Evolutionary conservation across 2,329 filamentous ascomycete genomes (phyloP).

Genomic region (Lasiodiplodia hormozganensis): DNA sequence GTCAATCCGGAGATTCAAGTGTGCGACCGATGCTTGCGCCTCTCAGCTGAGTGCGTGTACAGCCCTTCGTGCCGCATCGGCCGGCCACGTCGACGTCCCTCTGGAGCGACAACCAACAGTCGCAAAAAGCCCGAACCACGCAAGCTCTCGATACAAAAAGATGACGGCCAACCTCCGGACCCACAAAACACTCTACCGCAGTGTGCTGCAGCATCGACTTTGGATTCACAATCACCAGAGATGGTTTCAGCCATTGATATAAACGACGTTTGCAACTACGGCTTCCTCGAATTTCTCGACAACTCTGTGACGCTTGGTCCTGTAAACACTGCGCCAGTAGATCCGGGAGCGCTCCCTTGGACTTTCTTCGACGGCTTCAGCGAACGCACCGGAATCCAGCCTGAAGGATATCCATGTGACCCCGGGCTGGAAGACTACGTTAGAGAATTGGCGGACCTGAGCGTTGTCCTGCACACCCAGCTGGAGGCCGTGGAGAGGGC

Average conservation of each 20-base stretch:
- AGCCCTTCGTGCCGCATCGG: not conserved
- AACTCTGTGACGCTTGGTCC: not conserved
- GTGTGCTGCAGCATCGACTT: not conserved
- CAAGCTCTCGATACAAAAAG: no score
- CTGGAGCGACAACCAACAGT: no score
- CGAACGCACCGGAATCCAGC: not conserved
- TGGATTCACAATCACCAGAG: not conserved
- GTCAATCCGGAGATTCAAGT: not conserved
- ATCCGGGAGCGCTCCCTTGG: not conserved
- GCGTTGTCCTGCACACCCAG: not conserved
- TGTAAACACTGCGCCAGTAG: not conserved
- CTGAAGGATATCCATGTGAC: not conserved
- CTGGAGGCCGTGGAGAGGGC: not conserved
- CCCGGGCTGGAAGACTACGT: not conserved
- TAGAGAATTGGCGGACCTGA: not conserved
- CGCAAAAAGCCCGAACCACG: no score
- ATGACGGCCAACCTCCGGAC: not conserved
- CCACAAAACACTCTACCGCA: not conserved
- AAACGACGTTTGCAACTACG: not conserved
- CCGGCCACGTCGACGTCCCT: not conserved
- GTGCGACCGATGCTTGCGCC: slow-evolving; percentile 5
- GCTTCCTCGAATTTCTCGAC: not conserved
- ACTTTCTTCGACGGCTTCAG: not conserved
- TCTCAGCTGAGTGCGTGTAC: slow-evolving; percentile 14
- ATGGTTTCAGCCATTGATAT: not conserved